Base-by-base conservation (phyloP, 2,329 filamentous ascomycete genomes). In the Blastomyces parvus region DNA sequence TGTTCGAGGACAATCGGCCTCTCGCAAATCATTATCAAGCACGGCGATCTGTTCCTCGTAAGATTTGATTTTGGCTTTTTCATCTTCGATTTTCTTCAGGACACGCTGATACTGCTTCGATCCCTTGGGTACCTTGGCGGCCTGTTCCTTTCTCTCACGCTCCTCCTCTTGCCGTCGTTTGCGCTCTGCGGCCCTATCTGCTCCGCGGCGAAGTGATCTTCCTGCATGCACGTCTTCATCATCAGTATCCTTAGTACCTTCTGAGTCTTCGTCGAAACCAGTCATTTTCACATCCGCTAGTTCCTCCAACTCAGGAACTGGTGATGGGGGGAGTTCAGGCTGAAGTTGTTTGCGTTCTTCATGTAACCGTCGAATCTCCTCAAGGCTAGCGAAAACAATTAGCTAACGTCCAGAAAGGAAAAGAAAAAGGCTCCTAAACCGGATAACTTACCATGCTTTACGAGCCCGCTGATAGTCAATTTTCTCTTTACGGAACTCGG, bases 1-100 rank as follows among this genome's bases (percentile, higher is more conserved):
- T 22, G 92, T 96, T 66, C 94, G 88, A 44, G 92, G 90, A 70
- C 93, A 96, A 75, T 97, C 90, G 50, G 92, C 91, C 76, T 97
- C 93, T 61, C 94, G 89, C 56, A 99, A 82, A 73, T 97, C 92
- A 70, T 95, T 92, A 70, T 97, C 93, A 60, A 96, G 85, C 40
- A 88, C 83, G 3, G 86, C 86, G 67, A 99, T 95, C 70, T 93
- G 88, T 6, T 88, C 88, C 74, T 99, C 93, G 71, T 89, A 91
- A 61, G 88, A 84, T 72, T 86, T 86, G 71, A 99, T 87, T 55
- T 86, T 81, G 0, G 88, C 86, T 71, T 95, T 90, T 73, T 93
- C 89, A 73, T 92, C 91, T 66, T 93, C 87, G 64, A 97, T 96
- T 66, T 95, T 91, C 70, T 91, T 91, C 59, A 96, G 75, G 1